phyloP scores from a whole-genome alignment of 768 basidiomycete genomes.

The Boletus huronensis region DNA sequence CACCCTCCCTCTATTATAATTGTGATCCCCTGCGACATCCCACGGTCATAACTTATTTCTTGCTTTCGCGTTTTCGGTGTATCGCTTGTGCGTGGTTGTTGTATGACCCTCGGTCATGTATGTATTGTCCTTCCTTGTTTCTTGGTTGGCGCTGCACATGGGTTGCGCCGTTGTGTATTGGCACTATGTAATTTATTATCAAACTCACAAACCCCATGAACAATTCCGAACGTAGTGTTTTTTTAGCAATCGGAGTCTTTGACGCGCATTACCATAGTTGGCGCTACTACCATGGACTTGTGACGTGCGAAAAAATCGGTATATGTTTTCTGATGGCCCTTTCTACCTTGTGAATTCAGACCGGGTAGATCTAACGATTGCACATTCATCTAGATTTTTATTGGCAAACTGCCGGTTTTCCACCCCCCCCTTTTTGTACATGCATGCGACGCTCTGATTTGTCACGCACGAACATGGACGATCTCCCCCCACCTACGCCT shows the following conservation, averaged over 20 bases:
- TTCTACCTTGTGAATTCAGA: too few species aligned
- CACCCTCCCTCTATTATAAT: neutral
- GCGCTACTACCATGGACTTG: neutral
- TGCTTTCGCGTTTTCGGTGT: constrained; percentile 26
- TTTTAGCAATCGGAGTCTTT: constrained; percentile 1
- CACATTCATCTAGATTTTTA: neutral
- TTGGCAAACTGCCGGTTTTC: neutral
- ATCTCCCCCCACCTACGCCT: too few species aligned
- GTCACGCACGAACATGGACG: neutral
- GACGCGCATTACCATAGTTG: neutral
- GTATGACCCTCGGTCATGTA: constrained; percentile 17
- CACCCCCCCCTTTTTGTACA: too few species aligned
- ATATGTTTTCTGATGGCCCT: neutral
- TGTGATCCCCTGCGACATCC: constrained; percentile 18
- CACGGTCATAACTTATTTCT: constrained; percentile 23
- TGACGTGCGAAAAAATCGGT: neutral
- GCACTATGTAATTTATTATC: constrained; percentile 24
- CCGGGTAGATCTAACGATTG: neutral
- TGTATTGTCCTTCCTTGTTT: constrained; percentile 21
- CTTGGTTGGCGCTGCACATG: constrained; percentile 15
- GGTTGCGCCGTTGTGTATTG: constrained; percentile 22
- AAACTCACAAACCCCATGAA: constrained; percentile 6
- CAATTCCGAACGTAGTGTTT: constrained; percentile 6
- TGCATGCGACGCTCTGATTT: neutral
- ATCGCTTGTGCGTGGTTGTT: constrained; percentile 18